A percentile compares a stretch with the other conserved stretches of the same genome.
phyloP scores from a whole-genome alignment of 1,284 basidiomycete genomes.

The Cryptococcus sp. region DNA sequence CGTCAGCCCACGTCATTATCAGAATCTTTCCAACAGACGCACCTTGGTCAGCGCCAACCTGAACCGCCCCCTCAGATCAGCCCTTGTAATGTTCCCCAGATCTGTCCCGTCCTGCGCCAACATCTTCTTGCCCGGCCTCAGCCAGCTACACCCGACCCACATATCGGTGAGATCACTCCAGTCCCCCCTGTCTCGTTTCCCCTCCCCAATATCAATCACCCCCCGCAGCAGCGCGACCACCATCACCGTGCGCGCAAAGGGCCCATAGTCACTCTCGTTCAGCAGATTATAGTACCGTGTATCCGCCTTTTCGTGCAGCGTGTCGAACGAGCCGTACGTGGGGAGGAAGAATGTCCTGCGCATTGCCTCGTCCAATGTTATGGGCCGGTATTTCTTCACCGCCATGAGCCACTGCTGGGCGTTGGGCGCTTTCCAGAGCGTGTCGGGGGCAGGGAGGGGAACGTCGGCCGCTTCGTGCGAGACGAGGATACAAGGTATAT shows the following conservation, averaged over 20 bases:
- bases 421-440: conserved; percentile 49
- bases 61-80: conserved; percentile 35
- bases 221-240: conserved; percentile 50
- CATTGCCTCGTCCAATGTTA: conserved; percentile 48
- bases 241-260: conserved; percentile 50
- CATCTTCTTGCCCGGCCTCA: conserved; percentile 32
- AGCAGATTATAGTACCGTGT: conserved; percentile 40
- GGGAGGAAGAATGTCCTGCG: conserved; percentile 45
- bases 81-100: conserved; percentile 30
- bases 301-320: conserved; percentile 33
- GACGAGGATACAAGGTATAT: conserved; percentile 44
- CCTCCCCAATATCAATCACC: conserved; percentile 51
- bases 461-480: conserved; percentile 45
- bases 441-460: conserved; percentile 51
- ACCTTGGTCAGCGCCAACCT: conserved; percentile 40
- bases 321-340: conserved; percentile 39
- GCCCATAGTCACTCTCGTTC: conserved; percentile 44
- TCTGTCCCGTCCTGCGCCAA: conserved; percentile 34
- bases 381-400: conserved; percentile 34
- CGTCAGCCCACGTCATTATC: conserved; percentile 1
- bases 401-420: conserved; percentile 47
- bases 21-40: conserved; percentile 7
- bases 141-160: conserved; percentile 40
- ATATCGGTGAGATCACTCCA: conserved; percentile 49
- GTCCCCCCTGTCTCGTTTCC: conserved; percentile 47